A percentile compares a stretch with the other conserved stretches of the same genome.
These are phyloP conservation scores for Acacia crassicarpa DNA, from an alignment of 306 rosid genomes.

Conservation along the genomic window DNA sequence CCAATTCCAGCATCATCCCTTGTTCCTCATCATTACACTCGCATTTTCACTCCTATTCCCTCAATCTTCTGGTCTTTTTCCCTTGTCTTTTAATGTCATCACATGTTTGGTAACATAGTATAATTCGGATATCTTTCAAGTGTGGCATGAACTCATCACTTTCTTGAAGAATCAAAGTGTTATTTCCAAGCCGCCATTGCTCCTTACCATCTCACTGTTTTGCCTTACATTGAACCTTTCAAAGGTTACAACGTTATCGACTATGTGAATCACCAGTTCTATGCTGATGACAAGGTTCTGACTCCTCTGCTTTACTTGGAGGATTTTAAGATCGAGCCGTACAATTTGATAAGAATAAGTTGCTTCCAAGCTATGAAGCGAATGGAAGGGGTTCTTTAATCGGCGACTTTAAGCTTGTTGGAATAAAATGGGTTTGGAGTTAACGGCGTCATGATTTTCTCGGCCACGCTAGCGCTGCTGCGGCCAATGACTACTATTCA, in stretches of 20 bases:
- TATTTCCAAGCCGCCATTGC: slow-evolving; percentile 55
- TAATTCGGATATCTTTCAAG: too few species aligned
- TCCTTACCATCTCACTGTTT: slow-evolving; percentile 43
- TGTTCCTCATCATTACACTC: slow-evolving; percentile 19
- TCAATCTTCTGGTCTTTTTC: slow-evolving; percentile 32
- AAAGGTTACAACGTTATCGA: slow-evolving; percentile 44
- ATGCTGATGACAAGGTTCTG: slow-evolving; percentile 48
- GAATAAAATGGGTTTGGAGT: slow-evolving; percentile 39
- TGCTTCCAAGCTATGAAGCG: slow-evolving; percentile 5
- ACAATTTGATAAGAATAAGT: slow-evolving; percentile 29
- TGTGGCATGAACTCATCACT: slow-evolving; percentile 40
- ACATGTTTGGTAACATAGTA: too few species aligned
- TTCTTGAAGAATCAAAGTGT: slow-evolving; percentile 47
- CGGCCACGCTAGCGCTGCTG: slow-evolving; percentile 41
- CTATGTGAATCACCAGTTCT: slow-evolving; percentile 54
- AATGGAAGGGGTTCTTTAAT: slow-evolving; percentile 47
- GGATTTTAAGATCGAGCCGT: slow-evolving; percentile 26
- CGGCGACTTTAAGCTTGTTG: slow-evolving; percentile 38
- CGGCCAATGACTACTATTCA: slow-evolving; percentile 35
- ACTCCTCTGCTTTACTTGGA: slow-evolving; percentile 40
- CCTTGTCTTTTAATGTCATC: not conserved
- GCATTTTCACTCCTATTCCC: not conserved
- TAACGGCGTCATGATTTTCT: slow-evolving; percentile 62
- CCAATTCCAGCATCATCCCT: not conserved
- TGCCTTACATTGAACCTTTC: slow-evolving; percentile 43